Base-by-base conservation (phyloP, 73 alveolate genomes). In the Stentor coeruleus region DNA sequence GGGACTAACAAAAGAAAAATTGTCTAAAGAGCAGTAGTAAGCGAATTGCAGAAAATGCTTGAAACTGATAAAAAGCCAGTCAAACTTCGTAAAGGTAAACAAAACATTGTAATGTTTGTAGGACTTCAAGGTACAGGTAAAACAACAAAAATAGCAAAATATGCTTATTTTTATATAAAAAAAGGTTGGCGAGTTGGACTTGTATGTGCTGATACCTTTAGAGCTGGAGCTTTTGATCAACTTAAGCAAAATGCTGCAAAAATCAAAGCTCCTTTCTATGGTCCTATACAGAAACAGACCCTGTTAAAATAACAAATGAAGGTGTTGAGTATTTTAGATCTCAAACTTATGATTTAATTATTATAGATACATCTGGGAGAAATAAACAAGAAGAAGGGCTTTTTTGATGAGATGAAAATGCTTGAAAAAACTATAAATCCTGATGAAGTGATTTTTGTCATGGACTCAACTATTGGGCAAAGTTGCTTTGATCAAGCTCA, bases 191-290 rank as follows among this genome's bases (percentile, higher is more conserved):
- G 92, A 84, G 98, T 94, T 11, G 99, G 97, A 3, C 91, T 97
- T 72, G 99, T 97, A 4, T 95, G 99, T 76, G 99, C 99, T 33
- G 99, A 98, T 90, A 97, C 99, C 36, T 98, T 98, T 96, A 93
- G 99, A 88, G 99, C 99, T 42, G 99, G 99, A 40, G 99, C 99
- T 35, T 98, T 98, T 81, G 99, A 98, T 91, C 98, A 98, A 93
- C 91, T 98, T 85, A 96, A 96, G 88, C 98, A 97, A 91, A 98
- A 97, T 83, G 99, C 99, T 41, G 95, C 99, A 36, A 98, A 96
- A 93, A 93, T 91, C 80, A 81, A 57, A 57, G 40, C 72, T 3
- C 96, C 98, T 39, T 87, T 96, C 88, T 90, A 91, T 82, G 95
- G 97, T 74, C 95, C 81, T 96, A 97, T 81, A 89, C 97, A 39